Conservation (phyloP, 1,139 yeast genomes). For the Yamadazyma pseudoaaseri region DNA sequence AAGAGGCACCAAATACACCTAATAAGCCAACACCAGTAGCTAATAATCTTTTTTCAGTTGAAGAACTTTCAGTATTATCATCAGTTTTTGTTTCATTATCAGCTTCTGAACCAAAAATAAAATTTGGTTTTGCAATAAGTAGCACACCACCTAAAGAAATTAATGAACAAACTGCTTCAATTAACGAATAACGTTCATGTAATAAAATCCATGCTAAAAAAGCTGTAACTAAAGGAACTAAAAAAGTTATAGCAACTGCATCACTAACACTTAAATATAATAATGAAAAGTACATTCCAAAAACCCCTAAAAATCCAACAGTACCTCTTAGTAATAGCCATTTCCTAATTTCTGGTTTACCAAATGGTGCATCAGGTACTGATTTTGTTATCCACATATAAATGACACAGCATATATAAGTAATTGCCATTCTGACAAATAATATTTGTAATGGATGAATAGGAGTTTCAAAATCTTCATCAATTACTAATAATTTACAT, state of each 20-base stretch:
- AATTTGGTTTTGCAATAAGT: conserved; percentile 79
- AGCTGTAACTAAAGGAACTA: conserved; percentile 77
- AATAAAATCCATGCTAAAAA: conserved; percentile 68
- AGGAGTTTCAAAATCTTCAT: conserved; percentile 51
- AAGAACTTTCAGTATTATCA: conserved; percentile 38
- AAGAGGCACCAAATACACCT: conserved; percentile 71
- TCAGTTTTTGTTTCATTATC: conserved; percentile 30
- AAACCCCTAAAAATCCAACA: conserved; percentile 78
- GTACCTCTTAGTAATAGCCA: conserved; percentile 64
- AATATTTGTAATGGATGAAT: conserved; percentile 78
- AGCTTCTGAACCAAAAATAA: conserved; percentile 53
- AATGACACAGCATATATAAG: conserved; percentile 54
- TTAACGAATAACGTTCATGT: conserved; percentile 62
- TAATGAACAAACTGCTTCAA: conserved; percentile 69
- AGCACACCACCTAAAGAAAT: conserved; percentile 75
- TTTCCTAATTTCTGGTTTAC: conserved; percentile 59
- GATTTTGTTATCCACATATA: conserved; percentile 51
- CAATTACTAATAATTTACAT: conserved; percentile 69
- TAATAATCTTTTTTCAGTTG: conserved; percentile 39
- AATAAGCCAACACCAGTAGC: conserved; percentile 67
- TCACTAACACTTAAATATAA: conserved; percentile 71
- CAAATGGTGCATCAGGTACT: conserved; percentile 67
- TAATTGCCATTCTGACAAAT: conserved; percentile 72
- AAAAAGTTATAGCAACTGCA: conserved; percentile 76
- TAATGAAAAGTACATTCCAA: conserved; percentile 71